phyloP scores from a whole-genome alignment of 768 basidiomycete genomes.

The Sutorius australiensis region DNA sequence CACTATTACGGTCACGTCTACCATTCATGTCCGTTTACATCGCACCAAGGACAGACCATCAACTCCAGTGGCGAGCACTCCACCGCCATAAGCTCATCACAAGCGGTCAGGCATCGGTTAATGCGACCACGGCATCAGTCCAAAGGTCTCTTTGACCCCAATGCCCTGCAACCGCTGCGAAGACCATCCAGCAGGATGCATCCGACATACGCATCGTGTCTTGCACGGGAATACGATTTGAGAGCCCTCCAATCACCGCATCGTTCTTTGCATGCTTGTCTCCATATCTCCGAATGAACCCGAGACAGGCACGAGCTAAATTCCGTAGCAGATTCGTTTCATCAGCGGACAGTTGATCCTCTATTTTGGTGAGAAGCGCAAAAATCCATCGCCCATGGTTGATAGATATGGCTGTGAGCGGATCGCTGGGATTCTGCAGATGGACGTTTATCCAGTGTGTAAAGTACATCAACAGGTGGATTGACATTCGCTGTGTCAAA shows the following conservation, averaged over 20 bases:
- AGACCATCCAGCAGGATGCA: constrained; percentile 69
- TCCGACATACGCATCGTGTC: constrained; percentile 35
- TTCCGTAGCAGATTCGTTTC: constrained; percentile 75
- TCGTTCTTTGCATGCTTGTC: constrained; percentile 21
- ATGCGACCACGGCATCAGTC: constrained; percentile 63
- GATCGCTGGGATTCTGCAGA: constrained; percentile 41
- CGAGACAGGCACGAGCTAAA: constrained; percentile 67
- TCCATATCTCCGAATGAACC: constrained; percentile 37
- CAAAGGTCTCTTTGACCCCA: constrained; percentile 85
- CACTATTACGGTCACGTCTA: constrained; percentile 1
- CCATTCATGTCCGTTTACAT: constrained; percentile 8
- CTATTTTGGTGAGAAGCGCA: constrained; percentile 63
- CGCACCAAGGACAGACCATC: neutral
- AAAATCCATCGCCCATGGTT: constrained; percentile 78
- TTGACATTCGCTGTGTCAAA: constrained; percentile 51
- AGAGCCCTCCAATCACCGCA: constrained; percentile 5
- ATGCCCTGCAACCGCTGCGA: constrained; percentile 56
- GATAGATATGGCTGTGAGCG: constrained; percentile 43
- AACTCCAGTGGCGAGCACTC: neutral
- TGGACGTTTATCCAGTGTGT: constrained; percentile 73
- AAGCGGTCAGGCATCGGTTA: constrained; percentile 27
- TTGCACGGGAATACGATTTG: neutral
- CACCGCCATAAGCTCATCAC: neutral
- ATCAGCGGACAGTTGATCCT: constrained; percentile 66
- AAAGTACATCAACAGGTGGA: constrained; percentile 83